A percentile compares a stretch with the other conserved stretches of the same genome.
These are phyloP conservation scores for Notholithocarpus densiflorus DNA, from an alignment of 306 rosid species.

Conservation along the genomic window DNA sequence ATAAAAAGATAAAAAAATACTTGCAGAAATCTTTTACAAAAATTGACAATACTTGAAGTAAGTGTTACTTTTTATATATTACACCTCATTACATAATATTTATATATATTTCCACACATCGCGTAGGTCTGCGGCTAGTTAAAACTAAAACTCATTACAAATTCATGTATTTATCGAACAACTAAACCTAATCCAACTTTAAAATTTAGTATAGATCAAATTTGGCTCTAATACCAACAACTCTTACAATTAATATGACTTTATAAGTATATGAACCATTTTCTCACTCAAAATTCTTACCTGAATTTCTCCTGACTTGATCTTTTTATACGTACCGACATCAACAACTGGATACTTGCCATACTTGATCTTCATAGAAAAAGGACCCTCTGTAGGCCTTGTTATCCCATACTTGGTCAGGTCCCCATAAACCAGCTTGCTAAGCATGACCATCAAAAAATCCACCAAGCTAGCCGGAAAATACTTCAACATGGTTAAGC, in stretches of 20 bases:
- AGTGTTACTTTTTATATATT: too few relatives aligned
- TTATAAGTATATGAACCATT: too few relatives aligned
- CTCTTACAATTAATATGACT: not conserved
- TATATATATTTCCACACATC: too few relatives aligned
- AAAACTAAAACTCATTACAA: too few relatives aligned
- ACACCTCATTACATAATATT: too few relatives aligned
- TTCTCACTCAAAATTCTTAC: conserved; percentile 17
- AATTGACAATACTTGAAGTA: too few relatives aligned
- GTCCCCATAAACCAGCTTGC: conserved; percentile 53
- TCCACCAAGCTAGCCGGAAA: conserved; percentile 47
- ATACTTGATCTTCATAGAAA: conserved; percentile 46
- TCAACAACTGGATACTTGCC: conserved; percentile 67
- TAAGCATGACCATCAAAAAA: conserved; percentile 36
- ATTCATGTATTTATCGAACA: too few relatives aligned
- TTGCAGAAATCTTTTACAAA: too few relatives aligned
- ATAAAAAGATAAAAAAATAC: too few relatives aligned
- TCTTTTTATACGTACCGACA: conserved; percentile 39
- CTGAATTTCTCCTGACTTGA: conserved; percentile 58
- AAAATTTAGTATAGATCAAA: too few relatives aligned
- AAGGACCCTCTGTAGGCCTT: conserved; percentile 69
- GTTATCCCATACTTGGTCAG: conserved; percentile 44
- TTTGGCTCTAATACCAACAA: not conserved
- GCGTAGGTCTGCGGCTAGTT: too few relatives aligned
- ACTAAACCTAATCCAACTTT: too few relatives aligned
- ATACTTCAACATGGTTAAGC: conserved; percentile 40